phyloP scores from a whole-genome alignment of 495 filamentous ascomycete species.

The Xylaria acuta region DNA sequence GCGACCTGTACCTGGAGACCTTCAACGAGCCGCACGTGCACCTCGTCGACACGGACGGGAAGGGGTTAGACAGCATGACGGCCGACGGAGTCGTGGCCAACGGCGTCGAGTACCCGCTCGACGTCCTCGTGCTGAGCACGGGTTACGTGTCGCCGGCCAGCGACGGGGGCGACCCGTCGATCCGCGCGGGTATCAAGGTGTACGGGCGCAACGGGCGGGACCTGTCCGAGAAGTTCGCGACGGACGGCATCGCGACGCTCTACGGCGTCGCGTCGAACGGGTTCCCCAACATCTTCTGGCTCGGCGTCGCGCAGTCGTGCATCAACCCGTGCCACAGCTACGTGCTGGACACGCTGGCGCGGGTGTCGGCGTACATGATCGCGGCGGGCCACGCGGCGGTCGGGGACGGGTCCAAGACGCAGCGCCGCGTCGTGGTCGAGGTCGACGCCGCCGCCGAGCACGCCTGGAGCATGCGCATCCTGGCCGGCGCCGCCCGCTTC shows the following conservation, averaged over 20 bases:
- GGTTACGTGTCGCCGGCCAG: slow-evolving; percentile 49
- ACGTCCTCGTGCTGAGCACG: slow-evolving; percentile 57
- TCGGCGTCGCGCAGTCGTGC: slow-evolving; percentile 47
- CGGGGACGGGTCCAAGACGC: slow-evolving; percentile 32
- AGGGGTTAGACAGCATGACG: slow-evolving; percentile 52
- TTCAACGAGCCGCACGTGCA: slow-evolving; percentile 55
- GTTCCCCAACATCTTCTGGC: slow-evolving; percentile 63
- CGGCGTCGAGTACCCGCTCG: slow-evolving; percentile 50
- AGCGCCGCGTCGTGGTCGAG: slow-evolving; percentile 45
- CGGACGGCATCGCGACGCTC: slow-evolving; percentile 46
- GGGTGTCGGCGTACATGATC: slow-evolving; percentile 56
- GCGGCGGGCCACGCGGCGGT: slow-evolving; percentile 45
- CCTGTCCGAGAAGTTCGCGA: slow-evolving; percentile 53
- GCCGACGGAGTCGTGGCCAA: slow-evolving; percentile 45
- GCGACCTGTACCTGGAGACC: slow-evolving; percentile 52
- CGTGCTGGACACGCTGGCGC: slow-evolving; percentile 46
- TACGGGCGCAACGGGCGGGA: slow-evolving; percentile 47
- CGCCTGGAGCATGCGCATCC: slow-evolving; percentile 53
- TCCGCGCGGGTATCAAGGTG: slow-evolving; percentile 47
- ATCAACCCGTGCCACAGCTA: slow-evolving; percentile 50
- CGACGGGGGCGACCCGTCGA: slow-evolving; percentile 41
- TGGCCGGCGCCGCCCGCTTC: slow-evolving; percentile 47
- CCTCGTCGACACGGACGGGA: slow-evolving; percentile 62
- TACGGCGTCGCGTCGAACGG: slow-evolving; percentile 53
- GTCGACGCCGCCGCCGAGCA: slow-evolving; percentile 51